Percentiles rank a stretch among this genome's conserved stretches.
These are phyloP conservation scores for Pichia thaimueangensis DNA, from an alignment of 805 yeast species.

Conservation along the genomic window DNA sequence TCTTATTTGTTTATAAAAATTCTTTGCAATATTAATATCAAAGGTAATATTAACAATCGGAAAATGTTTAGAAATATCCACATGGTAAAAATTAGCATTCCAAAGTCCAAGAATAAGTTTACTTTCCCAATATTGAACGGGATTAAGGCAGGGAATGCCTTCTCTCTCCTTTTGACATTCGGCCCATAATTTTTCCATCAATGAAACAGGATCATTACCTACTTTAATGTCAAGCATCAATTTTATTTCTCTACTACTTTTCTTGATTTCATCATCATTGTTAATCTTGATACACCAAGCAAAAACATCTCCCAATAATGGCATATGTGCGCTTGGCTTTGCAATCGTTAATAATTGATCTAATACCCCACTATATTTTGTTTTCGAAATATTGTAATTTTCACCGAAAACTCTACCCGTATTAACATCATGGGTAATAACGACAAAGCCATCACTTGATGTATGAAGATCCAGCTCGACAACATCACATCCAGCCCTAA, in stretches of 20 bases:
- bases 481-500: slow-evolving; percentile 28
- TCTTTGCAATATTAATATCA: slow-evolving; percentile 19
- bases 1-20: slow-evolving; percentile 18
- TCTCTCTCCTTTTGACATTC: slow-evolving; percentile 2
- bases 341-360: slow-evolving; percentile 24
- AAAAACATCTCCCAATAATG: slow-evolving; percentile 27
- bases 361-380: slow-evolving; percentile 24
- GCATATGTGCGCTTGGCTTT: slow-evolving; percentile 30
- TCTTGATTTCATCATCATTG: slow-evolving; percentile 40
- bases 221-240: slow-evolving; percentile 34
- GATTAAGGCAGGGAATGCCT: slow-evolving; percentile 18
- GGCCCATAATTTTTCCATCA: slow-evolving; percentile 22
- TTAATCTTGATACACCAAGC: slow-evolving; percentile 26
- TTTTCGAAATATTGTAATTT: slow-evolving; percentile 22
- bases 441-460: slow-evolving; percentile 28
- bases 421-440: slow-evolving; percentile 31
- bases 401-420: slow-evolving; percentile 30
- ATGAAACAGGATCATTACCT: slow-evolving; percentile 25
- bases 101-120: slow-evolving; percentile 34
- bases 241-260: slow-evolving; percentile 32
- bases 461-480: slow-evolving; percentile 35
- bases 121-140: slow-evolving; percentile 28
- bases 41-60: slow-evolving; percentile 29
- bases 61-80: slow-evolving; percentile 22
- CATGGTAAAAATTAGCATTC: slow-evolving; percentile 26